Evolutionary conservation across 805 yeast species (phyloP).

Genomic region (Saccharomyces jurei): DNA sequence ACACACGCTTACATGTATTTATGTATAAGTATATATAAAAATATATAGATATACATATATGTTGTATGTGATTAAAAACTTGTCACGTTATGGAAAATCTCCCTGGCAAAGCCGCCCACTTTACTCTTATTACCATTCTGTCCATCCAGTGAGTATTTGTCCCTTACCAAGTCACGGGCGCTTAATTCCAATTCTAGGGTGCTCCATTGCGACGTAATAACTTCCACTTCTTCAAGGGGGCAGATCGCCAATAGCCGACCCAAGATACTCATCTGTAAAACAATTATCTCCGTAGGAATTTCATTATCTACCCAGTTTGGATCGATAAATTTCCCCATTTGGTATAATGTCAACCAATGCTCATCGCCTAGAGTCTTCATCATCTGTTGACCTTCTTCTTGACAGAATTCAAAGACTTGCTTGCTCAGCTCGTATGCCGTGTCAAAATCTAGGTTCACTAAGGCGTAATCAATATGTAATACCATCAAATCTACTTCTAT

Average conservation of each 20-base stretch:
- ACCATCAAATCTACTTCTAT: not conserved
- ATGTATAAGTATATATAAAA: not conserved
- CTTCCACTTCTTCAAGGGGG: slow-evolving; percentile 46
- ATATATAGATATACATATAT: not conserved
- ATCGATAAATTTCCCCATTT: slow-evolving; percentile 53
- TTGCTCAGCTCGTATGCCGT: slow-evolving; percentile 43
- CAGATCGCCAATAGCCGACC: slow-evolving; percentile 44
- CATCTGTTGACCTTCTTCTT: slow-evolving; percentile 3
- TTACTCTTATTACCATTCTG: not conserved
- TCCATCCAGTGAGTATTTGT: slow-evolving; percentile 13
- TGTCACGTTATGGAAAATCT: slow-evolving; percentile 3
- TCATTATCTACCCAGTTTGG: slow-evolving; percentile 38
- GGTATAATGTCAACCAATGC: slow-evolving; percentile 68
- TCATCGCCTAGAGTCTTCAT: slow-evolving; percentile 13
- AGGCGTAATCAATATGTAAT: slow-evolving; percentile 59
- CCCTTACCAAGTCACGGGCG: slow-evolving; percentile 24
- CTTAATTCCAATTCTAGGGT: slow-evolving; percentile 36
- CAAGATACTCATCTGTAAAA: slow-evolving; percentile 47
- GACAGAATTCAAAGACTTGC: slow-evolving; percentile 30
- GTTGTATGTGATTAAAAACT: slow-evolving; percentile 1
- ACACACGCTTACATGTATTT: not conserved
- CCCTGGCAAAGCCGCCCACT: not conserved
- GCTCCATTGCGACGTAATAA: slow-evolving; percentile 59
- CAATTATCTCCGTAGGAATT: slow-evolving; percentile 33
- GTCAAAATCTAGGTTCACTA: slow-evolving; percentile 52